Evolutionary conservation across 2,329 filamentous ascomycete species (phyloP).

Genomic region (Tolypocladium capitatum): DNA sequence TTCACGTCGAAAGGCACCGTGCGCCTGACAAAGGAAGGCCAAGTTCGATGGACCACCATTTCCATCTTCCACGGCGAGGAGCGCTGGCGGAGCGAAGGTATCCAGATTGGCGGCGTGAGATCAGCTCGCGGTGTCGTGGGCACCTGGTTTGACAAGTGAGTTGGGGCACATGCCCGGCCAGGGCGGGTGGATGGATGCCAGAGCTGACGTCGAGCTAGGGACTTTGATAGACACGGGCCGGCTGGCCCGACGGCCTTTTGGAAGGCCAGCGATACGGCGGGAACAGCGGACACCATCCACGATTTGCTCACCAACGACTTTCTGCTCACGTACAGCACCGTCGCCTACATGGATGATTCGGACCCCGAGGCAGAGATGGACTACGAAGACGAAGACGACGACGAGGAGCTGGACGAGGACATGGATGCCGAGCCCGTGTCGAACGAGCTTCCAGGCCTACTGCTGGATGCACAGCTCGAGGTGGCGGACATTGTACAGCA

Average conservation of each 20-base stretch:
- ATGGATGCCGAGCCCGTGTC: slow-evolving; percentile 12
- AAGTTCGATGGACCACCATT: slow-evolving; percentile 61
- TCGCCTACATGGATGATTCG: slow-evolving; percentile 8
- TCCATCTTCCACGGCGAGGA: slow-evolving; percentile 52
- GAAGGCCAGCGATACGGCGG: slow-evolving; percentile 48
- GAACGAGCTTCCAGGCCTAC: slow-evolving; percentile 11
- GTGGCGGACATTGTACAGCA: slow-evolving; percentile 7
- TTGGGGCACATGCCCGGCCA: background rate
- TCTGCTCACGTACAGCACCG: slow-evolving; percentile 14
- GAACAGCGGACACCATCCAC: slow-evolving; percentile 11
- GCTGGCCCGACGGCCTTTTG: slow-evolving; percentile 66
- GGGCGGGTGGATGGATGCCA: background rate
- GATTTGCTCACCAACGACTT: slow-evolving; percentile 19
- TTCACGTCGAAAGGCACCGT: slow-evolving; percentile 38
- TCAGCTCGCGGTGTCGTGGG: slow-evolving; percentile 58
- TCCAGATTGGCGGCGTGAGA: slow-evolving; percentile 56
- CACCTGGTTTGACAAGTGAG: slow-evolving; percentile 64
- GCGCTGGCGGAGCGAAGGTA: slow-evolving; percentile 62
- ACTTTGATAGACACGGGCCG: slow-evolving; percentile 55
- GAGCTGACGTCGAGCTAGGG: slow-evolving; percentile 21
- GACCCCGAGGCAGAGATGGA: slow-evolving; percentile 15
- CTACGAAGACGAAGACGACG: slow-evolving; percentile 13
- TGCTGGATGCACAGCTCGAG: slow-evolving; percentile 11
- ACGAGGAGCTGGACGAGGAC: slow-evolving; percentile 16
- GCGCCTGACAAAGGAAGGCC: slow-evolving; percentile 52